phyloP scores from a whole-genome alignment of 441 rosid genomes.

The Populus hybrid region DNA sequence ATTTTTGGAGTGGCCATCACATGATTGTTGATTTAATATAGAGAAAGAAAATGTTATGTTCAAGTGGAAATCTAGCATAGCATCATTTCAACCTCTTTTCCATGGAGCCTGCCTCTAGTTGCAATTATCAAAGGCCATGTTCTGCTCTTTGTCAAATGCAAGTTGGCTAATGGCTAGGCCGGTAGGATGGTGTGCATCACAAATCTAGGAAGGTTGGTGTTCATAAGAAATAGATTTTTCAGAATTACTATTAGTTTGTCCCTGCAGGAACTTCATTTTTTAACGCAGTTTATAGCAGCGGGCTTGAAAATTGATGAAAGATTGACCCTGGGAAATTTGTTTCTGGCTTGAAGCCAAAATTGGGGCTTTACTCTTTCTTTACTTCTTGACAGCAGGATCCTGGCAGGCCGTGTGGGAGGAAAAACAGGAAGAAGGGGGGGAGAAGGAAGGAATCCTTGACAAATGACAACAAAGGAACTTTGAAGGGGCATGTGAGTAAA shows the following conservation, averaged over 20 bases:
- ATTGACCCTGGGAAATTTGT: neutral
- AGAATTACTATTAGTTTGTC: neutral
- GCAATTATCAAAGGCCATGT: neutral
- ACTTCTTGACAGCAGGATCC: conserved; percentile 3
- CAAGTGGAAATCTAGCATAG: neutral
- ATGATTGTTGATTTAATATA: neutral
- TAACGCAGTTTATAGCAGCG: neutral
- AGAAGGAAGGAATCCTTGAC: neutral
- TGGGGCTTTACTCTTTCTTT: conserved; percentile 10
- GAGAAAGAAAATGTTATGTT: neutral
- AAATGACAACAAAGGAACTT: conserved; percentile 4
- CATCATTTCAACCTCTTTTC: conserved; percentile 1
- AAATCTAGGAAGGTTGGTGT: neutral
- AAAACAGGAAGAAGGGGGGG: conserved; percentile 2
- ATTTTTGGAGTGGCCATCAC: neutral
- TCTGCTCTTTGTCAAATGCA: neutral
- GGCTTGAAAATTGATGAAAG: neutral
- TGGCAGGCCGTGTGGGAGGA: conserved; percentile 1
- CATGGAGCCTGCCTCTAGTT: neutral
- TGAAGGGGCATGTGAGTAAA: conserved; percentile 15
- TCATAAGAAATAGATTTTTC: neutral
- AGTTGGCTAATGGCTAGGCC: neutral
- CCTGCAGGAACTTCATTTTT: neutral
- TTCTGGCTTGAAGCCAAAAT: conserved; percentile 16
- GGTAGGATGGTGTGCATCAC: neutral